Evolutionary conservation across 2,329 filamentous ascomycete genomes (phyloP).

Genomic region (Pseudocercospora fuligena): DNA sequence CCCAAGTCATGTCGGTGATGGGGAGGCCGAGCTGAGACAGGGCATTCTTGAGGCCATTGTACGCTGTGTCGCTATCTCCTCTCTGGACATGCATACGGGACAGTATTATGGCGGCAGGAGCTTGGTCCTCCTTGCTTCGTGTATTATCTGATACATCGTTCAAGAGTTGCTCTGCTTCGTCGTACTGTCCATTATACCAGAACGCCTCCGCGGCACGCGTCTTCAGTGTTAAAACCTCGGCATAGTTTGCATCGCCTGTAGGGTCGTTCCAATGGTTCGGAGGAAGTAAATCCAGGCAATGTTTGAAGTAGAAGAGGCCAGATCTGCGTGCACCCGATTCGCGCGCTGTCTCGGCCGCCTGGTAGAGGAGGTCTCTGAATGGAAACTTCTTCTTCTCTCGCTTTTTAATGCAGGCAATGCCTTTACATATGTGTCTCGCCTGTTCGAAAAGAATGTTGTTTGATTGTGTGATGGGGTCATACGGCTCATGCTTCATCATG

Average conservation of each 20-base stretch:
- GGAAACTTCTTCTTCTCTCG: constrained; percentile 57
- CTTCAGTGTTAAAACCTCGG: constrained; percentile 81
- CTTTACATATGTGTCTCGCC: constrained; percentile 80
- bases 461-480: constrained; percentile 60
- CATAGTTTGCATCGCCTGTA: constrained; percentile 75
- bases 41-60: constrained; percentile 72
- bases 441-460: constrained; percentile 67
- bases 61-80: constrained; percentile 72
- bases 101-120: constrained; percentile 78
- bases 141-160: constrained; percentile 72
- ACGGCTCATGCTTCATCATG: constrained; percentile 71
- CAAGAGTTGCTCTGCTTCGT: constrained; percentile 71
- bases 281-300: constrained; percentile 79
- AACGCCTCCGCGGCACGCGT: constrained; percentile 82
- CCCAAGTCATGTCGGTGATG: constrained; percentile 69
- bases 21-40: constrained; percentile 70
- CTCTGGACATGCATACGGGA: constrained; percentile 77
- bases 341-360: constrained; percentile 76
- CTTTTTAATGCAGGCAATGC: constrained; percentile 73
- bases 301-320: constrained; percentile 79
- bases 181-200: constrained; percentile 74
- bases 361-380: constrained; percentile 76
- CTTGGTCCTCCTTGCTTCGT: constrained; percentile 75
- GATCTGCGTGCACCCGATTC: constrained; percentile 84
- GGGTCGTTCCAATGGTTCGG: constrained; percentile 73